Conservation (phyloP, 805 yeast genomes). For the Brettanomyces sp. region DNA sequence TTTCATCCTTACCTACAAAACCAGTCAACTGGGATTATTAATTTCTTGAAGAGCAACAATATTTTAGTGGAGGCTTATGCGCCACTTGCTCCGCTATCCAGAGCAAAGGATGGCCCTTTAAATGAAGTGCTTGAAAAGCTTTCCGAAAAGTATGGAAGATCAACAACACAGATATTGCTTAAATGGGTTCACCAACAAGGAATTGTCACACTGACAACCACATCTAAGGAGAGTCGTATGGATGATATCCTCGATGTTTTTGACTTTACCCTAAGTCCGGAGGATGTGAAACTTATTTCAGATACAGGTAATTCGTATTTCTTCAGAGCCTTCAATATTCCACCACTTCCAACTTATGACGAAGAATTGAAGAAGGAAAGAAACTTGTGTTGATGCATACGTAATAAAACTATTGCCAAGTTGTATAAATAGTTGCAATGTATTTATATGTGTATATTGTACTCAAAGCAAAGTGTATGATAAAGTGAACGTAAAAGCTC, state of each 20-base stretch:
- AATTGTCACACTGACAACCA: conserved; percentile 37
- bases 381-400: background rate
- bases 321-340: conserved; percentile 15
- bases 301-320: conserved; percentile 18
- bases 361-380: conserved; percentile 12
- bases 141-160: conserved; percentile 28
- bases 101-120: conserved; percentile 21
- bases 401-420: background rate
- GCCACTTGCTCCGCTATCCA: conserved; percentile 35
- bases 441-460: background rate
- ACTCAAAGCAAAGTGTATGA: too few relatives aligned
- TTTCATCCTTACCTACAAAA: conserved; percentile 54
- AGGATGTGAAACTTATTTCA: conserved; percentile 21
- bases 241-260: conserved; percentile 27
- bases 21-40: conserved; percentile 44
- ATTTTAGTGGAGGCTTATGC: conserved; percentile 37
- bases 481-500: too few relatives aligned
- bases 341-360: conserved; percentile 11
- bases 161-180: conserved; percentile 33
- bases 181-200: conserved; percentile 35
- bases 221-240: conserved; percentile 32
- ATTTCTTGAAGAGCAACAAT: conserved; percentile 25
- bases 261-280: conserved; percentile 23
- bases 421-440: background rate
- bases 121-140: conserved; percentile 24